These are phyloP conservation scores for Limnanthes douglasii DNA, from an alignment of 345 rosid species.

Conservation along the genomic window DNA sequence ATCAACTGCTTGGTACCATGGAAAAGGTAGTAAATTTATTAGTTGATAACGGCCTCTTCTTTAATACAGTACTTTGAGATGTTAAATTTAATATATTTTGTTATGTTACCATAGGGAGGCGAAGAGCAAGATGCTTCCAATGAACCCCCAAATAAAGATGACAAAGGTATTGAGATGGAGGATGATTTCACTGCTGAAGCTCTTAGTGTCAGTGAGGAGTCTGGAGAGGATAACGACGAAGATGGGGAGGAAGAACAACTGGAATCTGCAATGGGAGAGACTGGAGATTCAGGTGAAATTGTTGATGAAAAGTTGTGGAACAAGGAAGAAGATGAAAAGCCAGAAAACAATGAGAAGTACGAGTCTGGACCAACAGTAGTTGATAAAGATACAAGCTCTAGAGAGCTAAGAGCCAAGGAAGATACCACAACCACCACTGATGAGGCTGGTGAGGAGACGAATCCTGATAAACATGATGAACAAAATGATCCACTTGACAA, in stretches of 20 bases:
- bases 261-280: conserved; percentile 67
- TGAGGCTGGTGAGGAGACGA: conserved; percentile 26
- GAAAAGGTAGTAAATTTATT: conserved; percentile 33
- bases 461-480: conserved; percentile 26
- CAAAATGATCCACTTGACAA: conserved; percentile 24
- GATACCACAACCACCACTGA: conserved; percentile 23
- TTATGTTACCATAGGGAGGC: conserved; percentile 26
- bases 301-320: conserved; percentile 67
- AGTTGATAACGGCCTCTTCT: neutral
- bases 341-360: conserved; percentile 40
- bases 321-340: conserved; percentile 41
- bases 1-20: conserved; percentile 58
- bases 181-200: conserved; percentile 63
- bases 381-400: conserved; percentile 31
- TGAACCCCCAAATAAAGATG: conserved; percentile 40
- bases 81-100: neutral
- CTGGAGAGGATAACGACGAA: conserved; percentile 46
- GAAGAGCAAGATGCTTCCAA: conserved; percentile 47
- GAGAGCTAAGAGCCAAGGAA: conserved; percentile 84
- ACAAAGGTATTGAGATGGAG: conserved; percentile 88
- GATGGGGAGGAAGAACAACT: conserved; percentile 45
- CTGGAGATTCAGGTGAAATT: conserved; percentile 53
- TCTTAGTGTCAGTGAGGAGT: conserved; percentile 61
- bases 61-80: neutral
- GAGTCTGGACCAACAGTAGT: conserved; percentile 67